Evolutionary conservation across 225 moss, liverwort and hornwort species (phyloP).

Genomic region (Thuidium tamariscinum): DNA sequence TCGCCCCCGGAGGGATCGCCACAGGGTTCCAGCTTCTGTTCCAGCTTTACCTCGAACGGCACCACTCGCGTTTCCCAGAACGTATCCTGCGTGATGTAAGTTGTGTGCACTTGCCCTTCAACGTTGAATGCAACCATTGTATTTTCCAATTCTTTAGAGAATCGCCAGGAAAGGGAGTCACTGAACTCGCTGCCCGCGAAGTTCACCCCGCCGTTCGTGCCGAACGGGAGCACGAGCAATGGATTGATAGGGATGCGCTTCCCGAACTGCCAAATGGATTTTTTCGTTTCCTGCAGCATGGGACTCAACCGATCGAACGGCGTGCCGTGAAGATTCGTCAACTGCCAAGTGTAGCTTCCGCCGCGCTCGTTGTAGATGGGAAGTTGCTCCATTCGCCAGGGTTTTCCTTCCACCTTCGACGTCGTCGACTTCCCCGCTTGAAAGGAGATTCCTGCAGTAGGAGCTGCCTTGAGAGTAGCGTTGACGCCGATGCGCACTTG

Average conservation of each 20-base stretch:
- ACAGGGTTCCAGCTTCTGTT: conserved; percentile 23
- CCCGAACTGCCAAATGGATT: conserved; percentile 23
- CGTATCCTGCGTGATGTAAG: conserved; percentile 15
- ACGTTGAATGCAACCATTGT: conserved; percentile 6
- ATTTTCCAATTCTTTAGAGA: conserved; percentile 19
- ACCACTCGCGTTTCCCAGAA: conserved; percentile 37
- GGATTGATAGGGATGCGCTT: conserved; percentile 18
- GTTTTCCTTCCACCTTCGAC: conserved; percentile 25
- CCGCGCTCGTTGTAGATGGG: conserved; percentile 24
- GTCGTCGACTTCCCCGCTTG: conserved; percentile 1
- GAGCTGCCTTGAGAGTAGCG: conserved; percentile 13
- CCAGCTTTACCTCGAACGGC: conserved; percentile 27
- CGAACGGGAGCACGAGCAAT: conserved; percentile 24
- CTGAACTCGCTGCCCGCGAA: conserved; percentile 21
- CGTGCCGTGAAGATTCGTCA: conserved; percentile 19
- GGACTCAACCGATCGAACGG: conserved; percentile 24
- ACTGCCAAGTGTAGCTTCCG: conserved; percentile 27
- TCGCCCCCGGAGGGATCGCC: conserved; percentile 13
- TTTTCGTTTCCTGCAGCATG: conserved; percentile 14
- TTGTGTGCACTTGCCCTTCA: conserved; percentile 25
- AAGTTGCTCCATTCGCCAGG: conserved; percentile 38
- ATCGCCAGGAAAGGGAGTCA: conserved; percentile 29
- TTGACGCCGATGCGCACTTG: conserved; percentile 1
- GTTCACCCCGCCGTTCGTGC: conserved; percentile 26
- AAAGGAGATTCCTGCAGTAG: conserved; percentile 10